Percentiles rank a stretch among this genome's conserved stretches.
Conservation (phyloP, 768 basidiomycete species). For the Mycena vitilis region DNA sequence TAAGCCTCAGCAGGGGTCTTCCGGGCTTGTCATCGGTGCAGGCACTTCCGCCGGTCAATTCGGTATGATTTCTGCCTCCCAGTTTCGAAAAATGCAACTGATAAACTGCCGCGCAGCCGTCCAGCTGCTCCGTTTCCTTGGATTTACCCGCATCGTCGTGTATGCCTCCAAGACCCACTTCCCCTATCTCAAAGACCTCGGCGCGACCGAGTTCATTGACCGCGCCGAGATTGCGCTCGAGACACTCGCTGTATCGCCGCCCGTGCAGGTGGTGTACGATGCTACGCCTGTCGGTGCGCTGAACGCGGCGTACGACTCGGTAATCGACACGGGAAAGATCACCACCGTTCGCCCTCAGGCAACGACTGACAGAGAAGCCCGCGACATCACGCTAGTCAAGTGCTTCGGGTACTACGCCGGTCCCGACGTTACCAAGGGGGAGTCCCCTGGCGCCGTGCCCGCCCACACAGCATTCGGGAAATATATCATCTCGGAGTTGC, state of each 20-base stretch:
- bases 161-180: conserved; percentile 50
- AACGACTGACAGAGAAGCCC: not conserved
- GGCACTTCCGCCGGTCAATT: conserved; percentile 29
- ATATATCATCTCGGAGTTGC: conserved; percentile 8
- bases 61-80: conserved; percentile 38
- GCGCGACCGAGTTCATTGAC: conserved; percentile 49
- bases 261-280: conserved; percentile 14
- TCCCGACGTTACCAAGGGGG: not conserved
- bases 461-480: conserved; percentile 22
- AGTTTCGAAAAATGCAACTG: not conserved
- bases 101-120: not conserved
- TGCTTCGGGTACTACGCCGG: not conserved
- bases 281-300: not conserved
- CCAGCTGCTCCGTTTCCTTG: conserved; percentile 34
- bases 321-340: not conserved
- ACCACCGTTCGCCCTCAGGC: not conserved
- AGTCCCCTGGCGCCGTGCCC: too few relatives aligned
- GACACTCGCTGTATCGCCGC: not conserved
- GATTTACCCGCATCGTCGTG: conserved; percentile 50
- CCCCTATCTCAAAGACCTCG: conserved; percentile 48
- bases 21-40: conserved; percentile 31
- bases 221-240: not conserved
- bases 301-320: conserved; percentile 8
- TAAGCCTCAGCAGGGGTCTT: conserved; percentile 28
- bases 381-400: not conserved